phyloP scores from a whole-genome alignment of 2,329 filamentous ascomycete genomes.

The Penicillium sp. region DNA sequence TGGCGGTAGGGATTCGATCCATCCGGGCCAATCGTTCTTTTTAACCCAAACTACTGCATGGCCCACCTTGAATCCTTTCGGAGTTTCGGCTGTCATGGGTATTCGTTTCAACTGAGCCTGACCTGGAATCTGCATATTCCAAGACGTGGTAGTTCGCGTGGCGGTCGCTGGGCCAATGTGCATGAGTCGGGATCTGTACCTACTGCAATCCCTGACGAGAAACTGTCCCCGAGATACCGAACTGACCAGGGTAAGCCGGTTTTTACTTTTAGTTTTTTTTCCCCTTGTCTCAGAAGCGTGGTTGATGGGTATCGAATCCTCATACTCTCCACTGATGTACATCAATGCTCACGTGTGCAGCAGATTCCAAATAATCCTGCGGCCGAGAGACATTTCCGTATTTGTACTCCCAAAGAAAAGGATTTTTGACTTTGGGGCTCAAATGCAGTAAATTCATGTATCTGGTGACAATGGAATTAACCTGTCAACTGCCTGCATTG shows the following conservation, averaged over 20 bases:
- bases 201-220: constrained; percentile 7
- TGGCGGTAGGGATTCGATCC: background rate
- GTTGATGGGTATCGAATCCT: constrained; percentile 16
- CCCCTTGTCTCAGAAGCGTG: constrained; percentile 6
- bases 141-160: constrained; percentile 10
- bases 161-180: background rate
- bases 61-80: background rate
- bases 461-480: background rate
- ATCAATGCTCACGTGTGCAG: background rate
- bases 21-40: constrained; percentile 5
- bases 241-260: constrained; percentile 10
- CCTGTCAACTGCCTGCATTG: background rate
- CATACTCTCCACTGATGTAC: background rate
- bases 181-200: constrained; percentile 15
- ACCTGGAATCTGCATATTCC: constrained; percentile 6
- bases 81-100: background rate
- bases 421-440: background rate
- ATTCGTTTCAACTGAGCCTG: constrained; percentile 15
- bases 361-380: constrained; percentile 7
- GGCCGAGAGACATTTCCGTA: background rate
- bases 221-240: background rate
- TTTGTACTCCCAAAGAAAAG: background rate
- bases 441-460: background rate
- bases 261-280: background rate
- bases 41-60: background rate